A percentile compares a stretch with the other conserved stretches of the same genome.
Evolutionary conservation across 495 filamentous ascomycete species (phyloP).

Genomic region (Podospora sp.): DNA sequence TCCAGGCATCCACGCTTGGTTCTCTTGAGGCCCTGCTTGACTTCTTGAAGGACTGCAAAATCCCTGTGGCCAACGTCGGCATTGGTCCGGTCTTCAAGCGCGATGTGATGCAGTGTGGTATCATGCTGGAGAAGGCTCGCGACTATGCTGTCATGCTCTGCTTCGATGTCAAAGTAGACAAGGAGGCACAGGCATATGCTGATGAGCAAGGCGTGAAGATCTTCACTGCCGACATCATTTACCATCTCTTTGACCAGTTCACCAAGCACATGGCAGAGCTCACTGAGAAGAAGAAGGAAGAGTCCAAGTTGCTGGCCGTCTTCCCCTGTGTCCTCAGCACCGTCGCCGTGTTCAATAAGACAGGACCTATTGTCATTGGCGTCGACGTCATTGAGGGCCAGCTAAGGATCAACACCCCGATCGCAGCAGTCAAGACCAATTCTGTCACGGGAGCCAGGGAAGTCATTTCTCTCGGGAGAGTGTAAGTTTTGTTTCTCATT

Average conservation of each 20-base stretch:
- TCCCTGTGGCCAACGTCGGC: constrained; percentile 94
- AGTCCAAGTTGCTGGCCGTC: constrained; percentile 90
- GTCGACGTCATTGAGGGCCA: constrained; percentile 93
- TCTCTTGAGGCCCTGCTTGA: constrained; percentile 96
- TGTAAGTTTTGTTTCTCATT: constrained; percentile 66
- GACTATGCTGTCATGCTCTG: constrained; percentile 99
- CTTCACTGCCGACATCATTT: constrained; percentile 98
- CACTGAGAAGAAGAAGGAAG: constrained; percentile 89
- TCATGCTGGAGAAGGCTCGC: constrained; percentile 94
- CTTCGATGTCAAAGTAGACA: constrained; percentile 99
- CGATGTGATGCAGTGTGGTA: constrained; percentile 94
- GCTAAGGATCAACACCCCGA: constrained; percentile 81
- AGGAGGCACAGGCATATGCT: constrained; percentile 88
- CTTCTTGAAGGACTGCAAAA: constrained; percentile 92
- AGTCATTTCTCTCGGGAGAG: constrained; percentile 82
- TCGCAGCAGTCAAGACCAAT: constrained; percentile 82
- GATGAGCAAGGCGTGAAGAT: constrained; percentile 96
- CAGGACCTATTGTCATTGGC: constrained; percentile 90
- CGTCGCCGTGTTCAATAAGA: constrained; percentile 98
- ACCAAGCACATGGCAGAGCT: constrained; percentile 88
- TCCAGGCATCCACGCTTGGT: constrained; percentile 96
- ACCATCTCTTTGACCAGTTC: constrained; percentile 96
- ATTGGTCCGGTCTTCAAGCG: constrained; percentile 99
- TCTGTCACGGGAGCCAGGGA: constrained; percentile 78
- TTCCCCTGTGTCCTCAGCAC: constrained; percentile 91